phyloP scores from a whole-genome alignment of 441 rosid species.

The Flueggea neowawraea region DNA sequence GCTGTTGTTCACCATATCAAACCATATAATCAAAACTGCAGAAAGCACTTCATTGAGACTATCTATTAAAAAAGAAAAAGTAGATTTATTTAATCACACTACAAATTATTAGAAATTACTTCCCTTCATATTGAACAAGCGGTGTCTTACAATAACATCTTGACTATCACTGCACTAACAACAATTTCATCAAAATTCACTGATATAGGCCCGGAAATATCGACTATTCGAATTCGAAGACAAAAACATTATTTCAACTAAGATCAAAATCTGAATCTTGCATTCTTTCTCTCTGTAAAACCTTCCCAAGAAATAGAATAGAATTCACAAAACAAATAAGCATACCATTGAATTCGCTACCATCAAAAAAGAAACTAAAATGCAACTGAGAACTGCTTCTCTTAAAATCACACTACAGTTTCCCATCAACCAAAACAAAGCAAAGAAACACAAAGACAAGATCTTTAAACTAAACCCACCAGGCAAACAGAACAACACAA shows the following conservation, averaged over 20 bases:
- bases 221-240: too few species aligned
- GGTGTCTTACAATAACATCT: too few species aligned
- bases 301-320: background rate
- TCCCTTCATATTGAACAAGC: too few species aligned
- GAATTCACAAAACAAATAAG: too few species aligned
- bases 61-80: background rate
- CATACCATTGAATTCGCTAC: too few species aligned
- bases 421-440: constrained; percentile 11
- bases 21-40: too few species aligned
- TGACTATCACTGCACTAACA: too few species aligned
- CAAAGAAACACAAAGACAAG: constrained; percentile 1
- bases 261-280: background rate
- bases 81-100: background rate
- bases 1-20: too few species aligned
- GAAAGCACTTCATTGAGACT: too few species aligned
- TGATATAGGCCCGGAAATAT: too few species aligned
- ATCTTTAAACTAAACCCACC: background rate
- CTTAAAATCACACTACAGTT: background rate
- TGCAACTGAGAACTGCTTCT: background rate
- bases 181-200: too few species aligned
- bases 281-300: too few species aligned
- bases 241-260: background rate
- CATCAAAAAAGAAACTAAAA: background rate
- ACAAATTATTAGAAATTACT: background rate
- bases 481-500: background rate